phyloP scores from a whole-genome alignment of 805 yeast species.

The Geotrichum ghanense region DNA sequence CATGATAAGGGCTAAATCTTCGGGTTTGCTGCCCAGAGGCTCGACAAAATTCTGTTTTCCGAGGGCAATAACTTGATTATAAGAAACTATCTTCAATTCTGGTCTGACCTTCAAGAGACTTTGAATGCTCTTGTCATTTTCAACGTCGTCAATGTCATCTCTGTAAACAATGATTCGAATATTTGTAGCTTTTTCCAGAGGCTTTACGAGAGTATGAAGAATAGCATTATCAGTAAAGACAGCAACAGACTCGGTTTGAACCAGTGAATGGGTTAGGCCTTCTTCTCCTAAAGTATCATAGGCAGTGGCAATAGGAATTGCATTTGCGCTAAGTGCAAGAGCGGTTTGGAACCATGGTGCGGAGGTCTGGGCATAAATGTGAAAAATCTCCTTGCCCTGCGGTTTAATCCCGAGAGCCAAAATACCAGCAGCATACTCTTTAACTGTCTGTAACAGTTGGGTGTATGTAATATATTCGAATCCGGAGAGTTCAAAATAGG shows the following conservation, averaged over 20 bases:
- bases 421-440: conserved; percentile 63
- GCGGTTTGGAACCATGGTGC: conserved; percentile 85
- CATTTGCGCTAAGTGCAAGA: conserved; percentile 65
- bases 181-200: conserved; percentile 50
- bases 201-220: conserved; percentile 53
- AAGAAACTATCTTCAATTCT: conserved; percentile 55
- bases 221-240: conserved; percentile 77
- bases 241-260: conserved; percentile 68
- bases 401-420: conserved; percentile 62
- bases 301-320: conserved; percentile 85
- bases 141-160: conserved; percentile 48
- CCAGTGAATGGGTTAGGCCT: conserved; percentile 69
- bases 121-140: conserved; percentile 42
- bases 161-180: conserved; percentile 64
- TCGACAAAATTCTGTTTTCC: conserved; percentile 45
- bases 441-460: conserved; percentile 40
- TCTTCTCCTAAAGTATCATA: conserved; percentile 89
- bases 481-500: conserved; percentile 64
- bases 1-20: conserved; percentile 65
- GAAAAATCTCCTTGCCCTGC: conserved; percentile 48
- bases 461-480: conserved; percentile 57
- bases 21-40: conserved; percentile 39
- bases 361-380: conserved; percentile 81
- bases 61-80: conserved; percentile 49
- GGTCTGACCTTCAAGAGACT: conserved; percentile 60